phyloP scores from a whole-genome alignment of 768 basidiomycete species.

The Suillus paluster region DNA sequence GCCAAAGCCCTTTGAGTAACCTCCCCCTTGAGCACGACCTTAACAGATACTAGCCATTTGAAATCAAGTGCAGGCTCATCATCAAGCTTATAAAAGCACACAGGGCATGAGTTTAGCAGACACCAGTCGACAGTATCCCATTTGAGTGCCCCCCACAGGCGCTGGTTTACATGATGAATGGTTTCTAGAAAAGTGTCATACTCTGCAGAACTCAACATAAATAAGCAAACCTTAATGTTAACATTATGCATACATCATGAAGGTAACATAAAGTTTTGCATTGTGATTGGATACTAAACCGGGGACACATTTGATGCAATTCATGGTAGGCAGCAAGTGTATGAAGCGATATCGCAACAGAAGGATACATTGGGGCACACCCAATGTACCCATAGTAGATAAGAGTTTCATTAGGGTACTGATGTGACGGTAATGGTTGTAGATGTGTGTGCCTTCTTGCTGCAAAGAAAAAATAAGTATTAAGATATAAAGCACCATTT shows the following conservation, averaged over 20 bases:
- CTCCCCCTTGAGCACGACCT: too few relatives aligned
- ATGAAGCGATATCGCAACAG: conserved; percentile 20
- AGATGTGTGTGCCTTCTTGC: too few relatives aligned
- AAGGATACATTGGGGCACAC: conserved; percentile 19
- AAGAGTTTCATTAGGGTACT: conserved; percentile 24
- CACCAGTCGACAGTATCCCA: conserved; percentile 15
- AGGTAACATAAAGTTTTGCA: conserved; percentile 3
- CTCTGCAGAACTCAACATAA: conserved; percentile 9
- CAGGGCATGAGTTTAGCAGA: conserved; percentile 12
- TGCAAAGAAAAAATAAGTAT: not conserved
- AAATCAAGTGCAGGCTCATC: conserved; percentile 7
- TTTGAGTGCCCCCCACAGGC: conserved; percentile 8
- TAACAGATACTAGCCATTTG: not conserved
- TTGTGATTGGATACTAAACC: conserved; percentile 26
- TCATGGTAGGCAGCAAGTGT: conserved; percentile 29
- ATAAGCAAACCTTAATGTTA: not conserved
- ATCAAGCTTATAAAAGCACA: conserved; percentile 12
- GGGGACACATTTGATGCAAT: conserved; percentile 27
- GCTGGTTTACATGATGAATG: conserved; percentile 8
- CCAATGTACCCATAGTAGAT: conserved; percentile 26
- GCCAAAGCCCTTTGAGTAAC: too few relatives aligned
- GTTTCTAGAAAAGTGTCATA: conserved; percentile 16
- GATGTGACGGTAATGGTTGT: not conserved
- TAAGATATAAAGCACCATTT: not conserved
- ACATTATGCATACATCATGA: not conserved